Evolutionary conservation across 768 basidiomycete species (phyloP), one percentile per base, ranked within the genome.

Genomic region (Tephrocybe sp.): DNA sequence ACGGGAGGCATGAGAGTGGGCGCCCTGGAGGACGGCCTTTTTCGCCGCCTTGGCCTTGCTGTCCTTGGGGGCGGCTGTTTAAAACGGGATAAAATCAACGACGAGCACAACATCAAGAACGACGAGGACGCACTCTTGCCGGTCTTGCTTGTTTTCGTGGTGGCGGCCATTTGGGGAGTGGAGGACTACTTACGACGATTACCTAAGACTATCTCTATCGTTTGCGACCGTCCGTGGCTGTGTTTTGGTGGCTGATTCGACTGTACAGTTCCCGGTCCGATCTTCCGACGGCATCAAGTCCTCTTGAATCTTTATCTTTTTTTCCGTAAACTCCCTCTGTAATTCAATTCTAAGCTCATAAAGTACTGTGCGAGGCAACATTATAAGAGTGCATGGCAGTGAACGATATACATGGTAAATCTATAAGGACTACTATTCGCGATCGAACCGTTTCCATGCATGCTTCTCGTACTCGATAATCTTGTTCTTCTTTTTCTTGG

Each of bases 21-120:
- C 84, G 54, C 94, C 95, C 68, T 92, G 91, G 48, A 98, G 81
- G 49, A 87, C 95, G 10, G 95, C 94, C 78, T 98, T 98, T 79
- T 95, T 97, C 39, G 97, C 94, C 38, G 87, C 77, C 77, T 93
- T 92, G 64, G 94, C 94, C 75, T 95, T 95, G 63, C 56, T 62
- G 58, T 78, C 77, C 61, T 78, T 78, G 17, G 75, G 60, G 33
- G 65, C 48, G 23, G 66, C 52, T 54, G 71, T 70, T 63, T 65
- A 63, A 61, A 49, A 33, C n/a, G 39, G 5, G 16, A 0, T 1
- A 42, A 39, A 10, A 30, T 38, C 2, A 51, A 22, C 41, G 5
- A 43, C 5, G 14, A 26, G 17, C 44, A 42, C 11, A 49, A 8
- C 41, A 17, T 22, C 4, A n/a, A 33, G n/a, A 30, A n/a, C 26